Base-by-base conservation (phyloP, 2,329 filamentous ascomycete genomes). In the Akanthomyces muscarius region DNA sequence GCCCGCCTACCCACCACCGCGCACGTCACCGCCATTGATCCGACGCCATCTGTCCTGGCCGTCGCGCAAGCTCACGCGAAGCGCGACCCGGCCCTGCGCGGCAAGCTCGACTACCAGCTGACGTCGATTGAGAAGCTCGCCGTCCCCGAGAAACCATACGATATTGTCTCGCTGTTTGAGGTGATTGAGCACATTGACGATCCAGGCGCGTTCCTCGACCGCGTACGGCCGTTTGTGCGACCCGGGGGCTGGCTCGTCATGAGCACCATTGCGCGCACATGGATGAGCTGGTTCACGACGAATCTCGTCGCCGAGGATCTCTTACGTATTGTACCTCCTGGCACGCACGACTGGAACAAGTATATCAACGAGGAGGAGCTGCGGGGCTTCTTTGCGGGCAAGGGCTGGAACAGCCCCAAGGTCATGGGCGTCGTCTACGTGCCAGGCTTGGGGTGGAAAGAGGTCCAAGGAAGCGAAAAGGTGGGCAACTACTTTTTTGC, bases 401-500 rank as follows among this genome's bases (percentile, higher is more conserved):
- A 78, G 67, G 75, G 78, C 65, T 94, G 89, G 88, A 82, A 80
- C 73, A 80, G 71, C 68, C 82, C 81, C 45, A 78, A 79, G 70
- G 83, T 89, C 66, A 87, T 90, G 82, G 95, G 95, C 0, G 91
- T 96, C 10, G 82, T 97, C 54, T 99, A 97, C 79, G 83, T 98
- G 61, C 95, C 95, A 0, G 92, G 91, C 0, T 63, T 97, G 51
- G 95, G 95, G 3, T 98, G 95, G 95, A 92, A 84, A 77, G 86
- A 91, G 74, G 87, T 97, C 5, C 75, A 77, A 28, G 90, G 91
- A 3, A 90, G 92, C 70, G 94, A 98, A 78, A 86, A 86, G 71
- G 86, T 91, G 71, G 94, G 94, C 11, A 99, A 99, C 75, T 99
- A 98, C 78, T 98, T 99, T 76, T 96, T 97, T 74, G 95, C 86